phyloP scores from a whole-genome alignment of 768 basidiomycete genomes.

The Kwoniella bestiolae region DNA sequence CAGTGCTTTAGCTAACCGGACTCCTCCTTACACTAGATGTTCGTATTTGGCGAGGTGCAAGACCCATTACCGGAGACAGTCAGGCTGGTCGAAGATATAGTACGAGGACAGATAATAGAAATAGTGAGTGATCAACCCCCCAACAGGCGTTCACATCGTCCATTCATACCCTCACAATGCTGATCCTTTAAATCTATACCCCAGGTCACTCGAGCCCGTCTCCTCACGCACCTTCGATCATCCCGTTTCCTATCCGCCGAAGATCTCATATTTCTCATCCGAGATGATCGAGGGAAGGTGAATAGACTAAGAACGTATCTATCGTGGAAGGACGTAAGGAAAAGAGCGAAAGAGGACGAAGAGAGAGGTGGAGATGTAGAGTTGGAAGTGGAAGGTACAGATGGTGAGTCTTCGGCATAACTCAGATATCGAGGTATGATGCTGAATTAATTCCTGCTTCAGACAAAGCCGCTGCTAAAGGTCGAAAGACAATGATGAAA shows the following conservation, averaged over 20 bases:
- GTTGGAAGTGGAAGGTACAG: conserved; percentile 31
- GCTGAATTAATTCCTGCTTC: not conserved
- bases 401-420: conserved; percentile 37
- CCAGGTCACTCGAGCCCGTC: conserved; percentile 84
- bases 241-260: conserved; percentile 87
- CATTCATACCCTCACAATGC: not conserved
- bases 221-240: conserved; percentile 76
- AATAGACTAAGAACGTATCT: conserved; percentile 90
- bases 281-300: conserved; percentile 90
- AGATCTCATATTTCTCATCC: conserved; percentile 94
- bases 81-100: conserved; percentile 93
- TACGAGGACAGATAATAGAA: conserved; percentile 86
- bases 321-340: conserved; percentile 96
- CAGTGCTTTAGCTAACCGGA: not conserved
- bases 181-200: not conserved
- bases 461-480: conserved; percentile 62
- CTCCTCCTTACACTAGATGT: conserved; percentile 67
- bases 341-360: conserved; percentile 86
- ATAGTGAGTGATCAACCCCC: conserved; percentile 65
- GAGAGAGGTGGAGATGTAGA: conserved; percentile 82
- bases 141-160: not conserved
- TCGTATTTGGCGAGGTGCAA: conserved; percentile 93
- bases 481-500: conserved; percentile 91
- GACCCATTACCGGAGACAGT: conserved; percentile 86
- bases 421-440: not conserved